phyloP scores from a whole-genome alignment of 768 basidiomycete species.

The Podaxis mareebaensis region DNA sequence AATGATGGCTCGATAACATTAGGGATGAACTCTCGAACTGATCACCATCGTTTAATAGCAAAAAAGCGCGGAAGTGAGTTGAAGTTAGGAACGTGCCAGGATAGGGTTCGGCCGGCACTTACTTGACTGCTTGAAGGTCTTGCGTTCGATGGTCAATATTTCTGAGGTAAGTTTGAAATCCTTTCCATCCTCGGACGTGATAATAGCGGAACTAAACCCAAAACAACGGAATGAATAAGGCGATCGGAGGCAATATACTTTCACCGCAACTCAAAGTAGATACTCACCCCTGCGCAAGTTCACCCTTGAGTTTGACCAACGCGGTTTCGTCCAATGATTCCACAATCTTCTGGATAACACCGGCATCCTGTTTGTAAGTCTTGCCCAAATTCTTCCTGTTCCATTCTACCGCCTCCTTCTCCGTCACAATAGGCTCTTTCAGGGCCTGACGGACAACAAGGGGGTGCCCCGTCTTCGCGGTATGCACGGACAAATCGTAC shows the following conservation, averaged over 20 bases:
- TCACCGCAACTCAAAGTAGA: not conserved
- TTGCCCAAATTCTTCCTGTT: slow-evolving; percentile 90
- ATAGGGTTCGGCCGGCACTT: slow-evolving; percentile 26
- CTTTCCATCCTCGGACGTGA: slow-evolving; percentile 61
- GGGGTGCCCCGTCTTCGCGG: slow-evolving; percentile 78
- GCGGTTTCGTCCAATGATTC: slow-evolving; percentile 65
- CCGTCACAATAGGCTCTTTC: slow-evolving; percentile 80
- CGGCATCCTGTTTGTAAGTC: slow-evolving; percentile 85
- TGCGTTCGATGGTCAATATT: slow-evolving; percentile 74
- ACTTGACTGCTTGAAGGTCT: slow-evolving; percentile 88
- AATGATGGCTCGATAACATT: slow-evolving; percentile 99
- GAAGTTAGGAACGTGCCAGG: not conserved
- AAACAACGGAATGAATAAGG: slow-evolving; percentile 12
- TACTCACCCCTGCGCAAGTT: slow-evolving; percentile 73
- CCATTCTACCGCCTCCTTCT: slow-evolving; percentile 77
- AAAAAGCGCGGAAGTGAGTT: slow-evolving; percentile 9
- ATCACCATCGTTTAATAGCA: slow-evolving; percentile 20
- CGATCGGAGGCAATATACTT: slow-evolving; percentile 4
- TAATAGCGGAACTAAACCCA: slow-evolving; percentile 47
- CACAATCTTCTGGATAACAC: slow-evolving; percentile 60
- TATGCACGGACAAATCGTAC: slow-evolving; percentile 92
- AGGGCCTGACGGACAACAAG: slow-evolving; percentile 86
- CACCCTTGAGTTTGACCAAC: slow-evolving; percentile 64
- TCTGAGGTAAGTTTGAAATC: slow-evolving; percentile 73
- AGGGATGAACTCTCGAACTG: slow-evolving; percentile 93